Evolutionary conservation across 225 moss, liverwort and hornwort genomes (phyloP).

Genomic region (Neckera pumila): DNA sequence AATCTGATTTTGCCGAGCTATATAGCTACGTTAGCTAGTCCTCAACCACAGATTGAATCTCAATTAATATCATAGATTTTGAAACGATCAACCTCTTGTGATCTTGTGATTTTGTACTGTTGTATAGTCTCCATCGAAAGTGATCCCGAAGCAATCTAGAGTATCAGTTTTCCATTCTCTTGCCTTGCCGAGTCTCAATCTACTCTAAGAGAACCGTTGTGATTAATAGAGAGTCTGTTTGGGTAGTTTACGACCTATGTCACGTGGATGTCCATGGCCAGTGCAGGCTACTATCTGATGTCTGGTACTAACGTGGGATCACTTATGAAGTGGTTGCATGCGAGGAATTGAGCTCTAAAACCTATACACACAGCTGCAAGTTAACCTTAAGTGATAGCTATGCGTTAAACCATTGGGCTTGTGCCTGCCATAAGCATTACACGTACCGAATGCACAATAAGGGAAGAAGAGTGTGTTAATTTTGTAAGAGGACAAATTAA

Average conservation of each 20-base stretch:
- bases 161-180: neutral
- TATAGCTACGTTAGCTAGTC: neutral
- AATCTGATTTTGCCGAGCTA: neutral
- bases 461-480: neutral
- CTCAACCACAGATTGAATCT: too few relatives aligned
- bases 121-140: neutral
- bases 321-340: neutral
- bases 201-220: neutral
- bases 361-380: too few relatives aligned
- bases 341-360: neutral
- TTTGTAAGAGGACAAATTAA: neutral
- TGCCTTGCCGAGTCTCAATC: neutral
- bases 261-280: neutral
- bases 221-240: neutral
- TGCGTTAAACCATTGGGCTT: neutral
- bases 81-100: too few relatives aligned
- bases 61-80: too few relatives aligned
- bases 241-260: neutral
- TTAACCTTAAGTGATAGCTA: neutral
- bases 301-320: neutral
- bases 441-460: neutral
- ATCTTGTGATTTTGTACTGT: neutral
- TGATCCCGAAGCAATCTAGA: neutral
- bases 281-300: too few relatives aligned
- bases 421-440: neutral